These are phyloP conservation scores for Euptelea pleiosperma DNA, from an alignment of 164 flowering plant genomes.

Conservation along the genomic window DNA sequence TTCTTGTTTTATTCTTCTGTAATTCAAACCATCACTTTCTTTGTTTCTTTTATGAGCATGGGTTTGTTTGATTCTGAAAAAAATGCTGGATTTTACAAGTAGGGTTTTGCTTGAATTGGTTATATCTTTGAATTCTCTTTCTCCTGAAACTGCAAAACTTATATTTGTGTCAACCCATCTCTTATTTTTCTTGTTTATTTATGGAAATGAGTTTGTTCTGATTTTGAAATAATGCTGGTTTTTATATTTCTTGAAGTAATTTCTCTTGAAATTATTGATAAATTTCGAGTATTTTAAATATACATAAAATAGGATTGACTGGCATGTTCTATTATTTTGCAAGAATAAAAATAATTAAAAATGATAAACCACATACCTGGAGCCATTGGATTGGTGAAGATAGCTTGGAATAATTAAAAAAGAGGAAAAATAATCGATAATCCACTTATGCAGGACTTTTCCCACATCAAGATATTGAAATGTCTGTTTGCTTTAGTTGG, in stretches of 20 bases:
- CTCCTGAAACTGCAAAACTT: not conserved
- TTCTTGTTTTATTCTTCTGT: not conserved
- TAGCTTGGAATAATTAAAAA: too few species aligned
- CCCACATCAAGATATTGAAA: too few species aligned
- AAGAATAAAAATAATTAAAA: too few species aligned
- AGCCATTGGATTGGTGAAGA: too few species aligned
- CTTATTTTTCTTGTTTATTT: not conserved
- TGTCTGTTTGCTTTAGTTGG: too few species aligned
- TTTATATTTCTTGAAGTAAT: not conserved
- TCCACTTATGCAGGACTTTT: too few species aligned
- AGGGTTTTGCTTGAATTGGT: not conserved
- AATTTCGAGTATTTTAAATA: too few species aligned
- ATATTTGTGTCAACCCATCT: too few species aligned
- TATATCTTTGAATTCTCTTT: not conserved
- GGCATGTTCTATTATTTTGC: too few species aligned
- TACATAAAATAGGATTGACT: too few species aligned
- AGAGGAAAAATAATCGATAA: too few species aligned
- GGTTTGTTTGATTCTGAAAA: conserved; percentile 4
- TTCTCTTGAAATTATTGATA: not conserved
- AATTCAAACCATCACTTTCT: not conserved
- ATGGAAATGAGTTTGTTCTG: conserved; percentile 3
- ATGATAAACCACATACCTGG: too few species aligned
- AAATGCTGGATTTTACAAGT: not conserved
- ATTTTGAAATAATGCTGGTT: conserved; percentile 1
- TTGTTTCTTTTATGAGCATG: conserved; percentile 5